A percentile compares a stretch with the other conserved stretches of the same genome.
These are phyloP conservation scores for Raphanus sativus DNA, from an alignment of 345 rosid species.

Conservation along the genomic window DNA sequence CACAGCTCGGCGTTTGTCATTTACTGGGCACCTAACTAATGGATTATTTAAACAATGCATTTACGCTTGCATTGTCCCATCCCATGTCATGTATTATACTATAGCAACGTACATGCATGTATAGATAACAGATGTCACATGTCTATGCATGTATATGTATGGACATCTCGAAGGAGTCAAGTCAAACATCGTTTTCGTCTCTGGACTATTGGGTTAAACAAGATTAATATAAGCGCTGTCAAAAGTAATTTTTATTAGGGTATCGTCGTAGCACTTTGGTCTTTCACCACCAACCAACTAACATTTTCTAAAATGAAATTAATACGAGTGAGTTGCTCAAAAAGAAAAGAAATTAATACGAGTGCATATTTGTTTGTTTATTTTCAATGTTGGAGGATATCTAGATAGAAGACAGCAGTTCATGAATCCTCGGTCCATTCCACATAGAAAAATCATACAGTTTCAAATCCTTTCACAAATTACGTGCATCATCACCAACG, in stretches of 20 bases:
- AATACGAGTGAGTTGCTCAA: not conserved
- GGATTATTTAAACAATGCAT: not conserved
- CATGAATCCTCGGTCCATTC: too few relatives aligned
- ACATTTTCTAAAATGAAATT: slow-evolving; percentile 1
- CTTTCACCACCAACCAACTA: slow-evolving; percentile 33
- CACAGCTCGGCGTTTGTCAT: slow-evolving; percentile 14
- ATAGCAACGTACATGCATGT: not conserved
- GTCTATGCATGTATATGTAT: not conserved
- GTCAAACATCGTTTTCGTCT: slow-evolving; percentile 22
- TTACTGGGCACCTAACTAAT: not conserved
- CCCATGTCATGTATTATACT: not conserved
- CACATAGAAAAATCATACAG: too few relatives aligned
- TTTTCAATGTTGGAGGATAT: slow-evolving; percentile 5
- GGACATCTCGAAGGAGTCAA: slow-evolving; percentile 9
- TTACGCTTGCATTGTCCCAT: too few relatives aligned
- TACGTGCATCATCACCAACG: too few relatives aligned
- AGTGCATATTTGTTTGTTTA: not conserved
- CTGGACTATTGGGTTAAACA: slow-evolving; percentile 24
- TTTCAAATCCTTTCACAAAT: too few relatives aligned
- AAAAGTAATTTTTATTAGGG: slow-evolving; percentile 9
- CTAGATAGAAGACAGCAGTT: slow-evolving; percentile 26
- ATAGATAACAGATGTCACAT: not conserved
- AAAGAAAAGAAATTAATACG: not conserved
- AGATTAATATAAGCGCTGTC: slow-evolving; percentile 19
- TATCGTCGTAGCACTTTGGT: slow-evolving; percentile 14